These are phyloP conservation scores for Tetracentron sinense DNA, from an alignment of 164 flowering plant genomes.

Conservation along the genomic window DNA sequence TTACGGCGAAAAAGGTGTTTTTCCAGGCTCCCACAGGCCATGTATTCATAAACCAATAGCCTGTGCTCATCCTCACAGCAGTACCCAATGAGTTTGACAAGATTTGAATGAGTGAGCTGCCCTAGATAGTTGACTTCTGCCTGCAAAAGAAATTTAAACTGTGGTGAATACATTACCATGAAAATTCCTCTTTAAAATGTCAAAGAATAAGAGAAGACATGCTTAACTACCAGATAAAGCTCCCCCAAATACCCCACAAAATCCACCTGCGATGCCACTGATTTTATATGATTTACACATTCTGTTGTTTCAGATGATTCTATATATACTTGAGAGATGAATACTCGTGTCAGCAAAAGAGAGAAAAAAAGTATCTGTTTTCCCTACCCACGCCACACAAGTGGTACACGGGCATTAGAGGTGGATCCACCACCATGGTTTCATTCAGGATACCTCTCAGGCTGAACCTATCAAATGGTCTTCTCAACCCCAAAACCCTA, in stretches of 20 bases:
- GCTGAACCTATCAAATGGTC: neutral
- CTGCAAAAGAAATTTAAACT: conserved; percentile 36
- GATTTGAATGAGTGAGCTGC: conserved; percentile 80
- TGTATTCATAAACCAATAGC: conserved; percentile 83
- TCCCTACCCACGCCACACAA: neutral
- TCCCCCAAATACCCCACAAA: neutral
- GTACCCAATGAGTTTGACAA: conserved; percentile 89
- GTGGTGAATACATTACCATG: neutral
- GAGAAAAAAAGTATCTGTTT: too few species aligned
- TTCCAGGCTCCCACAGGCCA: conserved; percentile 89
- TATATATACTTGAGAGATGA: too few species aligned
- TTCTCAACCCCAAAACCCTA: neutral
- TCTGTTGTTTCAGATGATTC: too few species aligned
- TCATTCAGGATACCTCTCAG: neutral
- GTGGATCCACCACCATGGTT: neutral
- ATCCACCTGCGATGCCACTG: too few species aligned
- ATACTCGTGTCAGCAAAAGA: too few species aligned
- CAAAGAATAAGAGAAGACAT: neutral
- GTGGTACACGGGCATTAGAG: neutral
- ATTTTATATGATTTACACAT: too few species aligned
- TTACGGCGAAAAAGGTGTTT: conserved; percentile 83
- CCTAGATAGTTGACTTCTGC: conserved; percentile 90
- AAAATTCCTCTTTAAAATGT: neutral
- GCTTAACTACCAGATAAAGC: neutral
- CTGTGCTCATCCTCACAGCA: conserved; percentile 94